Conservation (phyloP, 345 rosid species). For the Ceriops decandra region DNA sequence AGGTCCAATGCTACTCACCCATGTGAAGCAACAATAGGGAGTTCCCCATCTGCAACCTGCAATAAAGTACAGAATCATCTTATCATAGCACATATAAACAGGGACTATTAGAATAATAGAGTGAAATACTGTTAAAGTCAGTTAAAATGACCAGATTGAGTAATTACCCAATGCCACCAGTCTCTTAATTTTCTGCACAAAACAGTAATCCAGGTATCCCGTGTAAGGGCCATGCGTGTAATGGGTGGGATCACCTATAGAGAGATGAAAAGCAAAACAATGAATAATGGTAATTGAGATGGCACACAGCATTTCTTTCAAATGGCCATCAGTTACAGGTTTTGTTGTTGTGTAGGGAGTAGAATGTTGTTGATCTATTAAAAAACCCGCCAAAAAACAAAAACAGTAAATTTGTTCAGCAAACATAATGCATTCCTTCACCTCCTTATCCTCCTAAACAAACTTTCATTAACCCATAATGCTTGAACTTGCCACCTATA, state of each 20-base stretch:
- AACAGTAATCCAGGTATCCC: slow-evolving; percentile 96
- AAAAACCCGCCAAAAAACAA: too few species aligned
- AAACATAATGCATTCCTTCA: too few species aligned
- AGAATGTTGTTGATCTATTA: not conserved
- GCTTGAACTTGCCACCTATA: too few species aligned
- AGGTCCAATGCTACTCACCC: slow-evolving; percentile 62
- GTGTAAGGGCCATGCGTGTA: slow-evolving; percentile 94
- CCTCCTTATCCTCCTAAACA: too few species aligned
- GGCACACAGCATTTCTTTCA: not conserved
- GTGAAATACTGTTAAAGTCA: slow-evolving; percentile 12
- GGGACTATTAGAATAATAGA: slow-evolving; percentile 11
- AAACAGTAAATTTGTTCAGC: too few species aligned
- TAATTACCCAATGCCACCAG: slow-evolving; percentile 99
- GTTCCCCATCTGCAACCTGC: slow-evolving; percentile 98
- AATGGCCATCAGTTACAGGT: too few species aligned
- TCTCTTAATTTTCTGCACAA: slow-evolving; percentile 95
- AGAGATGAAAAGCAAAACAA: slow-evolving; percentile 12
- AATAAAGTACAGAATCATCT: slow-evolving; percentile 24
- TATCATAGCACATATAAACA: slow-evolving; percentile 14
- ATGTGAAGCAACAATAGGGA: slow-evolving; percentile 90
- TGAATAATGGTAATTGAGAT: slow-evolving; percentile 3
- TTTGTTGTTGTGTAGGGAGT: too few species aligned
- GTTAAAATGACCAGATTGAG: too few species aligned
- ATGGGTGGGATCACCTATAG: slow-evolving; percentile 85
- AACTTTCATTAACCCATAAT: too few species aligned